Percentiles rank a stretch among this genome's conserved stretches.
phyloP scores from a whole-genome alignment of 83 land plant genomes.

The Larix sibirica region DNA sequence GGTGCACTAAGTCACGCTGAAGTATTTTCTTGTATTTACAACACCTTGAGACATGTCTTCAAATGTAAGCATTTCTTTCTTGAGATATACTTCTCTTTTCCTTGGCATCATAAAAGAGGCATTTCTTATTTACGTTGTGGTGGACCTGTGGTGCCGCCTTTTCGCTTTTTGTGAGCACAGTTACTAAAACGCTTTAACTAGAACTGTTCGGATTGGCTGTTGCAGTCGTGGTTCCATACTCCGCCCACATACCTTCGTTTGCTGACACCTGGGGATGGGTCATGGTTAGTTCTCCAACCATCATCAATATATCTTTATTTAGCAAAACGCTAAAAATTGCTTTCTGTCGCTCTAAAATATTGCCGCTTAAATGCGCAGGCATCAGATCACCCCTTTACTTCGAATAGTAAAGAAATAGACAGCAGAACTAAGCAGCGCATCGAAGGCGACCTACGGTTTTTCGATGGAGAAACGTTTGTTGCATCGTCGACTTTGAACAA shows the following conservation, averaged over 20 bases:
- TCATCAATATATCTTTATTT: background rate
- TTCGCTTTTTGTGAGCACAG: too few species aligned
- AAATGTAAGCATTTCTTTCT: slow-evolving; percentile 31
- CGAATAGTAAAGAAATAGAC: slow-evolving; percentile 28
- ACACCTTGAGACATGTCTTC: slow-evolving; percentile 55
- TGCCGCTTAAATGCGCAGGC: slow-evolving; percentile 29
- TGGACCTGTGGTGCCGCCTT: background rate
- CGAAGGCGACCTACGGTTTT: slow-evolving; percentile 35
- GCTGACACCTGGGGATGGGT: slow-evolving; percentile 71
- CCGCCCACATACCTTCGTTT: slow-evolving; percentile 58
- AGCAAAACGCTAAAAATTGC: background rate
- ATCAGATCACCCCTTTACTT: slow-evolving; percentile 42
- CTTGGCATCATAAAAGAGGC: too few species aligned
- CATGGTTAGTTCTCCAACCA: slow-evolving; percentile 28
- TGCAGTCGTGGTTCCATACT: slow-evolving; percentile 63
- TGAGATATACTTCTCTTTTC: too few species aligned
- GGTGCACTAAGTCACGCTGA: slow-evolving; percentile 50
- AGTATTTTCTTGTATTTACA: slow-evolving; percentile 59
- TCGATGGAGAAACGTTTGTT: slow-evolving; percentile 40
- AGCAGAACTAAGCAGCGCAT: slow-evolving; percentile 31
- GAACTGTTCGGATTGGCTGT: too few species aligned
- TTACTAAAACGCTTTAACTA: too few species aligned
- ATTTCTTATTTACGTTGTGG: background rate
- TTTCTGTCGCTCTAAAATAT: background rate
- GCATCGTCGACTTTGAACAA: slow-evolving; percentile 34